These are phyloP conservation scores for Monoraphidium neglectum DNA, from an alignment of 139 green algal species.

Conservation along the genomic window DNA sequence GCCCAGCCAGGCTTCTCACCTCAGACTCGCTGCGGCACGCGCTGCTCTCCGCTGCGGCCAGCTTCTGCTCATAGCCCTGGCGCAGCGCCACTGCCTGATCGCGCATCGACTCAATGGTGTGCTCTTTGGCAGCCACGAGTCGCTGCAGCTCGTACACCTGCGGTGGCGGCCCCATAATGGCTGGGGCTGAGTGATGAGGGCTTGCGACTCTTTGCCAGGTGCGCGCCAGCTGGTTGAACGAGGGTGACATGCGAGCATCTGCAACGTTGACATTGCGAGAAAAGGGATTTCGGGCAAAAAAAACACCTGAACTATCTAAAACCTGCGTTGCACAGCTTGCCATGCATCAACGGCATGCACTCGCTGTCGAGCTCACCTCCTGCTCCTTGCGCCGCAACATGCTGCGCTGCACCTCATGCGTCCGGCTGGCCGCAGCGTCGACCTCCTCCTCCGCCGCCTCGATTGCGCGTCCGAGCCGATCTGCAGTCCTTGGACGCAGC, in stretches of 20 bases:
- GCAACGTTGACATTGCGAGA: too few relatives aligned
- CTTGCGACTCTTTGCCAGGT: too few relatives aligned
- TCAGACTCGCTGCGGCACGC: slow-evolving; percentile 45
- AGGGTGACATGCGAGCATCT: too few relatives aligned
- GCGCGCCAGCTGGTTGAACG: too few relatives aligned
- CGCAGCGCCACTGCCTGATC: slow-evolving; percentile 52
- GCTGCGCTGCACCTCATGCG: slow-evolving; percentile 26
- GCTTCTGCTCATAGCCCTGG: slow-evolving; percentile 51
- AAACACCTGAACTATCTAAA: too few relatives aligned
- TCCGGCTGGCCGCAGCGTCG: slow-evolving; percentile 46
- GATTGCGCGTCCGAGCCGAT: slow-evolving; percentile 62
- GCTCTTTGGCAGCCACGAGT: slow-evolving; percentile 47
- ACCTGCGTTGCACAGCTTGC: too few relatives aligned
- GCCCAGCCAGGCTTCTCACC: slow-evolving; percentile 26
- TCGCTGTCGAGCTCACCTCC: too few relatives aligned
- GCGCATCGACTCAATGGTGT: slow-evolving; percentile 47
- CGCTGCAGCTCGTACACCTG: slow-evolving; percentile 48
- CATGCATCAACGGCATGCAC: too few relatives aligned
- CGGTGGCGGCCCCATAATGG: background rate
- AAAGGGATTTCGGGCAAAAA: too few relatives aligned
- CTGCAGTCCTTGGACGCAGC: slow-evolving; percentile 45
- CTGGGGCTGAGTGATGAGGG: background rate
- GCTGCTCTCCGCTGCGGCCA: slow-evolving; percentile 34
- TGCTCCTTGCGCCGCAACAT: slow-evolving; percentile 50
- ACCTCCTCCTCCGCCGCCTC: slow-evolving; percentile 71